Percentiles rank a stretch among this genome's conserved stretches.
Evolutionary conservation across 2,329 filamentous ascomycete species (phyloP).

Genomic region (Ascochyta lentis): DNA sequence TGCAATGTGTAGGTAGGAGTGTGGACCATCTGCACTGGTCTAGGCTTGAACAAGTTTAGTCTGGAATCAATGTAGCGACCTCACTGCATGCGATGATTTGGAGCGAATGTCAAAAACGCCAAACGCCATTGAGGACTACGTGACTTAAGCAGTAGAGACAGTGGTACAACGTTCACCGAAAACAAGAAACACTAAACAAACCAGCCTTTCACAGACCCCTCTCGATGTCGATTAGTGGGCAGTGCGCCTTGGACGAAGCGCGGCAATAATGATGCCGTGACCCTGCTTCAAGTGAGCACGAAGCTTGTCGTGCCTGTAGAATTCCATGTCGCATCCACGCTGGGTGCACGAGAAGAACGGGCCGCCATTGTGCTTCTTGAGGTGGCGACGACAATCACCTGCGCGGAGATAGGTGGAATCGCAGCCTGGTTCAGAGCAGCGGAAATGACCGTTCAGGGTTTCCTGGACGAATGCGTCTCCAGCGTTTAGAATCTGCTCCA

Average conservation of each 20-base stretch:
- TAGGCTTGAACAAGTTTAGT: neutral
- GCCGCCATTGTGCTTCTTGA: conserved; percentile 16
- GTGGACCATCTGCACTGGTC: too few species aligned
- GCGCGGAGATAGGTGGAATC: neutral
- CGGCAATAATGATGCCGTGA: neutral
- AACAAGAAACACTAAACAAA: neutral
- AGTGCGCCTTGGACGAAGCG: neutral
- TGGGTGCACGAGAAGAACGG: conserved; percentile 10
- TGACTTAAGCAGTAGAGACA: too few species aligned
- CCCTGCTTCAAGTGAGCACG: conserved; percentile 18
- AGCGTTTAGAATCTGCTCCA: neutral
- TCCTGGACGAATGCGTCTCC: neutral
- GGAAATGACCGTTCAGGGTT: neutral
- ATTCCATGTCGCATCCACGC: conserved; percentile 18
- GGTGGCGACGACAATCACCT: conserved; percentile 28
- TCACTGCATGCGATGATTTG: neutral
- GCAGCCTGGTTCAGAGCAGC: neutral
- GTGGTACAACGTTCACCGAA: neutral
- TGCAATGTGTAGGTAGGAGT: neutral
- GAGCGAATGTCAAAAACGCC: neutral
- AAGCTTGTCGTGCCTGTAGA: conserved; percentile 27
- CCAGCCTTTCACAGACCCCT: neutral
- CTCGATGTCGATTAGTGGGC: neutral
- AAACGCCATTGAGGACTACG: neutral
- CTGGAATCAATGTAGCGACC: neutral